phyloP scores from a whole-genome alignment of 2,329 filamentous ascomycete species.

The Coniochaeta hoffmannii region DNA sequence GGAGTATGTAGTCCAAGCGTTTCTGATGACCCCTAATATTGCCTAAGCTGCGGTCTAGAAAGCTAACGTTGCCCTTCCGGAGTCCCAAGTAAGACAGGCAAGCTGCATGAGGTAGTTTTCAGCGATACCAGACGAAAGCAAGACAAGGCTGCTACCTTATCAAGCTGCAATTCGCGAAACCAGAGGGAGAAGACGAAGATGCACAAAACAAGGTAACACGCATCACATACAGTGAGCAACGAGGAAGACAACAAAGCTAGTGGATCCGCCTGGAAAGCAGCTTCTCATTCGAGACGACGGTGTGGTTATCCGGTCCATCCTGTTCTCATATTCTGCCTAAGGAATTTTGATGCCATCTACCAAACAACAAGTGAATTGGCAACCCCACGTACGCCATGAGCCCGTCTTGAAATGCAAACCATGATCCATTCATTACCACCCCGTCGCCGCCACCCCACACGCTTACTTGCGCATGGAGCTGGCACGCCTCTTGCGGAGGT shows the following conservation, averaged over 20 bases:
- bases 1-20: no score
- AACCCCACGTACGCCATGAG: constrained; percentile 18
- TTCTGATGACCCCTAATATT: no score
- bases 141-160: no score
- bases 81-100: no score
- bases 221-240: neutral
- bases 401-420: constrained; percentile 20
- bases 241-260: neutral
- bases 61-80: no score
- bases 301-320: constrained; percentile 11
- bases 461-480: constrained; percentile 89
- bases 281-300: neutral
- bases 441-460: constrained; percentile 22
- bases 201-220: no score
- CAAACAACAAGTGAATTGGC: constrained; percentile 15
- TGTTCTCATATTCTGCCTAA: constrained; percentile 8
- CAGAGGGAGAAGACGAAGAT: no score
- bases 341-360: constrained; percentile 19
- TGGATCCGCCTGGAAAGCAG: constrained; percentile 1
- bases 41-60: no score
- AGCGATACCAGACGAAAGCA: no score
- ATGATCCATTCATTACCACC: constrained; percentile 13
- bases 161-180: no score
- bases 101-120: no score
- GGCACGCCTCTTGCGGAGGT: constrained; percentile 93